A percentile compares a stretch with the other conserved stretches of the same genome.
Evolutionary conservation across 2,329 filamentous ascomycete species (phyloP).

Genomic region (Graphilbum ipis-grandicollis): DNA sequence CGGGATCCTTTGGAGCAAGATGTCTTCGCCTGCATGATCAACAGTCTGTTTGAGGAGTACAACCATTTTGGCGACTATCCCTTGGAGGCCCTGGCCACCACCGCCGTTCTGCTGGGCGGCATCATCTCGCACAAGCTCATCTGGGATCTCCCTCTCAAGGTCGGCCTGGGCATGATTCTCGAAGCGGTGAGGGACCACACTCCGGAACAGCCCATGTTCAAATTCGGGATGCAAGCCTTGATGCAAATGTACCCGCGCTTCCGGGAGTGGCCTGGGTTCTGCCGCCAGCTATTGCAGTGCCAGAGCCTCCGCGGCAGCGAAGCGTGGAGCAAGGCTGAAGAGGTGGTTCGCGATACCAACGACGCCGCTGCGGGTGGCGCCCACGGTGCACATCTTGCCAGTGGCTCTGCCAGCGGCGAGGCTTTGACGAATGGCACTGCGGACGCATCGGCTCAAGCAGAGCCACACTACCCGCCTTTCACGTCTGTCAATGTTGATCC

Average conservation of each 20-base stretch:
- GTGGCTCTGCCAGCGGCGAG: constrained; percentile 20
- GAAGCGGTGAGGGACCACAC: constrained; percentile 79
- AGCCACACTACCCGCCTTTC: constrained; percentile 51
- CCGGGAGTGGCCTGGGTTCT: constrained; percentile 90
- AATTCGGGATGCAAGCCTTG: constrained; percentile 89
- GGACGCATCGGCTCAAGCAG: constrained; percentile 41
- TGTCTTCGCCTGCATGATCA: constrained; percentile 95
- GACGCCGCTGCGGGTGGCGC: constrained; percentile 30
- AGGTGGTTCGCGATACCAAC: constrained; percentile 54
- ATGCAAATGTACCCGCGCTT: constrained; percentile 74
- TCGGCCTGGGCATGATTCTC: constrained; percentile 94
- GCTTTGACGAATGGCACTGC: constrained; percentile 50
- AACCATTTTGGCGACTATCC: constrained; percentile 91
- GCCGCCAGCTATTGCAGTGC: constrained; percentile 67
- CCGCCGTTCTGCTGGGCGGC: constrained; percentile 87
- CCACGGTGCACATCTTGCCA: background rate
- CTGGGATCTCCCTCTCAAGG: constrained; percentile 75
- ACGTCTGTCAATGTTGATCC: constrained; percentile 61
- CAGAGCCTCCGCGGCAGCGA: constrained; percentile 70
- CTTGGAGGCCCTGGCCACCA: constrained; percentile 86
- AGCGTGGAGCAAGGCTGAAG: constrained; percentile 66
- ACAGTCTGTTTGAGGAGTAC: constrained; percentile 94
- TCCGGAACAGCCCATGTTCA: constrained; percentile 84
- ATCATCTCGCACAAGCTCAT: constrained; percentile 91
- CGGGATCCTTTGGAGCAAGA: constrained; percentile 75